These are phyloP conservation scores for Isoetes engelmannii DNA, from an alignment of 83 land plant species.

Conservation along the genomic window DNA sequence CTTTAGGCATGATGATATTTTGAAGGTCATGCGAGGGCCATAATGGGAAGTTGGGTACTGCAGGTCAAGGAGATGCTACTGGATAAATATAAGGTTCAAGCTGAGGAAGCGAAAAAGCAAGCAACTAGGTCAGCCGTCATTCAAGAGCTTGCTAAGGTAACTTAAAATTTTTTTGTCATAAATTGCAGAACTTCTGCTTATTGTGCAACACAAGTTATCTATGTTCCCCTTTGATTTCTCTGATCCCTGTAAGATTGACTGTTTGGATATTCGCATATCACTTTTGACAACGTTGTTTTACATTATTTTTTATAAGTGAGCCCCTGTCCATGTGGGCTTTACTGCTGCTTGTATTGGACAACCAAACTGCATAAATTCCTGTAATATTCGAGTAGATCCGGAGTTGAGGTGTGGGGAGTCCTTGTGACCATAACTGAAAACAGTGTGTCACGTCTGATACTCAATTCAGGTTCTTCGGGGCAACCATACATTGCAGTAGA, in stretches of 20 bases:
- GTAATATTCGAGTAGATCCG: no score
- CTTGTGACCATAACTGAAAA: no score
- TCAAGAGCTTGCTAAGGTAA: slow-evolving; percentile 32
- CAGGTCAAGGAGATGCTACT: slow-evolving; percentile 30
- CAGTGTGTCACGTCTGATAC: no score
- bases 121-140: slow-evolving; percentile 25
- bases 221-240: no score
- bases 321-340: neutral
- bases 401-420: no score
- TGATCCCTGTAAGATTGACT: no score
- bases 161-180: neutral
- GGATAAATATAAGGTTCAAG: slow-evolving; percentile 28
- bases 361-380: no score
- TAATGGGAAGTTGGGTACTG: neutral
- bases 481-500: no score
- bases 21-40: neutral
- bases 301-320: neutral
- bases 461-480: no score
- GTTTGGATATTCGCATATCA: no score
- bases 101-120: slow-evolving; percentile 14
- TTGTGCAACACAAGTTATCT: neutral
- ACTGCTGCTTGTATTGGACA: neutral
- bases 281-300: neutral
- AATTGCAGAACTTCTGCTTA: neutral
- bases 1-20: neutral